Percentiles rank a stretch among this genome's conserved stretches.
Conservation (phyloP, 2,329 filamentous ascomycete species). For the Colletotrichum filicis region DNA sequence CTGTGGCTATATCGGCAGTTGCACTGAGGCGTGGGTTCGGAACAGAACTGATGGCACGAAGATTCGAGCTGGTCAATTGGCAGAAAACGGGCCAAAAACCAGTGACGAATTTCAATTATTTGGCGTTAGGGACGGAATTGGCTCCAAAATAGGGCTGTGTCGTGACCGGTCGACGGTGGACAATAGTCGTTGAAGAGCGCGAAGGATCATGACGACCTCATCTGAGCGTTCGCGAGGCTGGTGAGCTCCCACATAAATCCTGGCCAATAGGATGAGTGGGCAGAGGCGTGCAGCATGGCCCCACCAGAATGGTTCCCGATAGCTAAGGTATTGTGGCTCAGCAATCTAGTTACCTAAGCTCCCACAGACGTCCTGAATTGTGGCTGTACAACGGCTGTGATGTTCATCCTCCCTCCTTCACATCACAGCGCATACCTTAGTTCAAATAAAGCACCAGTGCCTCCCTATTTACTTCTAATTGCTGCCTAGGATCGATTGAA, state of each 20-base stretch:
- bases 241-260: not conserved
- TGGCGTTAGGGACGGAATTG: not conserved
- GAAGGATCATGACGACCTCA: conserved; percentile 13
- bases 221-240: not conserved
- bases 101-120: not conserved
- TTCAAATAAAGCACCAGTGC: not conserved
- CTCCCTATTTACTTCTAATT: not conserved
- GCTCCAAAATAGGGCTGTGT: conserved; percentile 4
- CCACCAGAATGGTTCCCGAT: not conserved
- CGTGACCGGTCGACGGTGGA: not conserved
- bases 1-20: not conserved
- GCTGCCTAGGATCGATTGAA: not conserved
- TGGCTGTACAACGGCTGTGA: not conserved
- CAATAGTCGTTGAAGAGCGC: not conserved
- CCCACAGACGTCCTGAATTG: not conserved
- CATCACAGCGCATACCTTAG: not conserved
- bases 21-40: not conserved
- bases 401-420: not conserved
- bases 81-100: not conserved
- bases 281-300: not conserved
- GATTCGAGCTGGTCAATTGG: not conserved
- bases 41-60: not conserved
- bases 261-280: not conserved
- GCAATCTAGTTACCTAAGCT: not conserved
- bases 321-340: not conserved